Conservation (phyloP, 208 protist species). For the Wallacemonas rigidus region DNA sequence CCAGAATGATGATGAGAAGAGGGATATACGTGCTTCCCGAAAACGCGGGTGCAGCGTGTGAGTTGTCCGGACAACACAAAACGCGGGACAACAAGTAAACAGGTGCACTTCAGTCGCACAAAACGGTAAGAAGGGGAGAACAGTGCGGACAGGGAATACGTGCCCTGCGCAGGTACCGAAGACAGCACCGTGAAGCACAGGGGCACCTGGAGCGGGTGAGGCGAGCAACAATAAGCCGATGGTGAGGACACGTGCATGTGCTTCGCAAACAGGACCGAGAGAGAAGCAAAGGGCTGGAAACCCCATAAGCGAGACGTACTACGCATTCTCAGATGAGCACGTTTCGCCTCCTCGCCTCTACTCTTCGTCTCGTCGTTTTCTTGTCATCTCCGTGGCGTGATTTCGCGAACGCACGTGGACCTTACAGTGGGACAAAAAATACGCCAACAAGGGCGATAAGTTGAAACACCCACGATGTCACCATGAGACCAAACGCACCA, state of each 20-base stretch:
- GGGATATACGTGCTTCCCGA: too few species aligned
- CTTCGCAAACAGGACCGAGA: too few species aligned
- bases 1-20: too few species aligned
- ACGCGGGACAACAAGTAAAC: not conserved
- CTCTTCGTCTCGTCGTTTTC: not conserved
- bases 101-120: not conserved
- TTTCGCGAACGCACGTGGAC: too few species aligned
- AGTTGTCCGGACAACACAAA: not conserved
- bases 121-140: not conserved
- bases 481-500: constrained; percentile 41
- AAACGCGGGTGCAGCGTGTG: too few species aligned
- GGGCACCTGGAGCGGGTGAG: not conserved
- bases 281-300: too few species aligned
- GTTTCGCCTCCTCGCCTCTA: not conserved
- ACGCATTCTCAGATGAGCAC: not conserved
- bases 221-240: too few species aligned
- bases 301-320: too few species aligned
- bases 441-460: constrained; percentile 31
- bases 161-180: too few species aligned
- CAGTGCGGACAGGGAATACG: not conserved
- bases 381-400: too few species aligned
- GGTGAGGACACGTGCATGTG: too few species aligned
- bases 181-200: not conserved
- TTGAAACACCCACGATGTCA: constrained; percentile 44
- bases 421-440: constrained; percentile 34